Conservation (phyloP, 2,329 filamentous ascomycete genomes). For the Coniella lustricola region DNA sequence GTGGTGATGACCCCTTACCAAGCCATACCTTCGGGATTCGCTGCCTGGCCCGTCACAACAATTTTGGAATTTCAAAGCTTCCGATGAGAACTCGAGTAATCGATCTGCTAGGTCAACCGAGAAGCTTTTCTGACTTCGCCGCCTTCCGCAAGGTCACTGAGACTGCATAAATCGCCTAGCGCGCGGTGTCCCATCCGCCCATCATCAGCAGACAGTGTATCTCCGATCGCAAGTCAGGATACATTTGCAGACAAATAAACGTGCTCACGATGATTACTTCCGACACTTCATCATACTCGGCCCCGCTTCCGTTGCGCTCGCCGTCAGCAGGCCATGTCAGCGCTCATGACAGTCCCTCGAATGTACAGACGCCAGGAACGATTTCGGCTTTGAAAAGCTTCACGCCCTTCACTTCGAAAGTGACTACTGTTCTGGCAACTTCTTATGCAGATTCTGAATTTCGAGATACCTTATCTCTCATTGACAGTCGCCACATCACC, state of each 20-base stretch:
- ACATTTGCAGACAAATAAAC: background rate
- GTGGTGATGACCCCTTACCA: too few relatives aligned
- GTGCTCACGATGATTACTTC: slow-evolving; percentile 13
- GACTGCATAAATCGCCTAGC: too few relatives aligned
- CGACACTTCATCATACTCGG: slow-evolving; percentile 9
- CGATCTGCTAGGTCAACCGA: too few relatives aligned
- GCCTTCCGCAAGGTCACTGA: too few relatives aligned
- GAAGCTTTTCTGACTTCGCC: too few relatives aligned
- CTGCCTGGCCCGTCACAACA: too few relatives aligned
- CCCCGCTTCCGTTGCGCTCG: slow-evolving; percentile 17
- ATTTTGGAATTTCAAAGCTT: too few relatives aligned
- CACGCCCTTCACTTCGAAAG: slow-evolving; percentile 71
- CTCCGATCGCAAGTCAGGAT: background rate
- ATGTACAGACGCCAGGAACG: slow-evolving; percentile 26
- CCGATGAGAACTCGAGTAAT: too few relatives aligned
- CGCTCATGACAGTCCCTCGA: slow-evolving; percentile 19
- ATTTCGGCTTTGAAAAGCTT: slow-evolving; percentile 32
- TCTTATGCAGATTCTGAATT: slow-evolving; percentile 93
- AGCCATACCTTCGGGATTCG: too few relatives aligned
- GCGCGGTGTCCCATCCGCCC: background rate
- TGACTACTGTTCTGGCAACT: slow-evolving; percentile 79
- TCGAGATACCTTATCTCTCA: slow-evolving; percentile 69
- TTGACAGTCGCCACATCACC: slow-evolving; percentile 63
- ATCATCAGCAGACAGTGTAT: background rate
- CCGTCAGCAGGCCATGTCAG: slow-evolving; percentile 10